Conservation (phyloP, 768 basidiomycete species). For the Clathrus columnatus region DNA sequence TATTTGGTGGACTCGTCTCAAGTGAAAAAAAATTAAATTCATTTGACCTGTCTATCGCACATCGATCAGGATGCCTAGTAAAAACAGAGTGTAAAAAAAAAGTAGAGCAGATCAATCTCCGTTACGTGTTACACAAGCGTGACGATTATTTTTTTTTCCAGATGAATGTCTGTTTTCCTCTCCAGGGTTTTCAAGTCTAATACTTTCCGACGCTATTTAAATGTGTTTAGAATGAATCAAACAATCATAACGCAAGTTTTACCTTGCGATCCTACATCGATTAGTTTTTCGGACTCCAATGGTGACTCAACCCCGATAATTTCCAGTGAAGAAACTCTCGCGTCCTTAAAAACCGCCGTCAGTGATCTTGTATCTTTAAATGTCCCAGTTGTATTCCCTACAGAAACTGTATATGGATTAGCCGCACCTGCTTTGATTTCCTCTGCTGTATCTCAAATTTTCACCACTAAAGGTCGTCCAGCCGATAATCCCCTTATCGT, state of each 20-base stretch:
- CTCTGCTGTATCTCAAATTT: conserved; percentile 64
- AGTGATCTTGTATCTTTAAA: conserved; percentile 10
- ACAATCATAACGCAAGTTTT: conserved; percentile 34
- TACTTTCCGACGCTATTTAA: not conserved
- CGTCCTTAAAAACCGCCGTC: conserved; percentile 48
- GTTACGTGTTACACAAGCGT: too few relatives aligned
- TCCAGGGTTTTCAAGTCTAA: not conserved
- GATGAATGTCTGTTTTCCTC: not conserved
- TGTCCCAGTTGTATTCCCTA: conserved; percentile 80
- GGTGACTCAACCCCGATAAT: conserved; percentile 39
- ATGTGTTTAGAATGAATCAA: not conserved
- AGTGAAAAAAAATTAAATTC: not conserved
- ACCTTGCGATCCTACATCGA: conserved; percentile 53
- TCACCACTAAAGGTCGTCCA: conserved; percentile 83
- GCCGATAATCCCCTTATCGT: conserved; percentile 96
- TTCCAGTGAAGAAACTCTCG: conserved; percentile 39
- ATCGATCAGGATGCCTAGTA: too few relatives aligned
- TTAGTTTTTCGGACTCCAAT: conserved; percentile 37
- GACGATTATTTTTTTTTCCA: too few relatives aligned
- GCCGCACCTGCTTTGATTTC: conserved; percentile 72
- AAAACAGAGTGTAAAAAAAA: too few relatives aligned
- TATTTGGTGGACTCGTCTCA: conserved; percentile 51
- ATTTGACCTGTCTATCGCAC: too few relatives aligned
- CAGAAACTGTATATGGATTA: conserved; percentile 98
- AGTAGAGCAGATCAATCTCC: too few relatives aligned